A percentile compares a stretch with the other conserved stretches of the same genome.
Evolutionary conservation across 805 yeast genomes (phyloP).

Genomic region (Candida peoriensis): DNA sequence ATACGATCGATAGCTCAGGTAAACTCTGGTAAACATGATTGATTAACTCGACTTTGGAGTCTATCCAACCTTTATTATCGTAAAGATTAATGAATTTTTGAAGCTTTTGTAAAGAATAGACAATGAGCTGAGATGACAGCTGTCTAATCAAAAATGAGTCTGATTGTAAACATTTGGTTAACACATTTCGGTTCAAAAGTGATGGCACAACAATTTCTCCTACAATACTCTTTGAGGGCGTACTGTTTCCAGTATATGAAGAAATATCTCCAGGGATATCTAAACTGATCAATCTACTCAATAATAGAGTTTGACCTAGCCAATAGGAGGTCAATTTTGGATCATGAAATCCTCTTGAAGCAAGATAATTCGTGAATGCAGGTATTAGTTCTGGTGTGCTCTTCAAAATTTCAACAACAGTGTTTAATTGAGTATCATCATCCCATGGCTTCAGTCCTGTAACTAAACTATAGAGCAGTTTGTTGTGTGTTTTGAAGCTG

Average conservation of each 20-base stretch:
- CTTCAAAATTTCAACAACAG: conserved; percentile 45
- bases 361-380: conserved; percentile 57
- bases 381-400: conserved; percentile 66
- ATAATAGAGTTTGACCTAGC: conserved; percentile 65
- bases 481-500: conserved; percentile 60
- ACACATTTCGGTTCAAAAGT: conserved; percentile 50
- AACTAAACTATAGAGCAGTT: conserved; percentile 56
- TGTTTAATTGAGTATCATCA: conserved; percentile 54
- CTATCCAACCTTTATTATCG: conserved; percentile 36
- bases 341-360: conserved; percentile 67
- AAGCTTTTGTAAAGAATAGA: conserved; percentile 51
- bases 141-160: conserved; percentile 53
- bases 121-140: conserved; percentile 55
- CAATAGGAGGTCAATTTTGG: conserved; percentile 80
- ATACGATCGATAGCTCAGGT: conserved; percentile 47
- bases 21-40: conserved; percentile 31
- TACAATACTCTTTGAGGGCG: conserved; percentile 34
- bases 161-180: conserved; percentile 54
- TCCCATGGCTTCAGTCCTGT: conserved; percentile 79
- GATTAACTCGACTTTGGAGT: conserved; percentile 28
- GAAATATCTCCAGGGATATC: conserved; percentile 43
- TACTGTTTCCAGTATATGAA: conserved; percentile 18
- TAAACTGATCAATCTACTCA: conserved; percentile 53
- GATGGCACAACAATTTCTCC: conserved; percentile 61
- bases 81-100: conserved; percentile 33